phyloP scores from a whole-genome alignment of 495 filamentous ascomycete genomes.

The Xylaria grammica region DNA sequence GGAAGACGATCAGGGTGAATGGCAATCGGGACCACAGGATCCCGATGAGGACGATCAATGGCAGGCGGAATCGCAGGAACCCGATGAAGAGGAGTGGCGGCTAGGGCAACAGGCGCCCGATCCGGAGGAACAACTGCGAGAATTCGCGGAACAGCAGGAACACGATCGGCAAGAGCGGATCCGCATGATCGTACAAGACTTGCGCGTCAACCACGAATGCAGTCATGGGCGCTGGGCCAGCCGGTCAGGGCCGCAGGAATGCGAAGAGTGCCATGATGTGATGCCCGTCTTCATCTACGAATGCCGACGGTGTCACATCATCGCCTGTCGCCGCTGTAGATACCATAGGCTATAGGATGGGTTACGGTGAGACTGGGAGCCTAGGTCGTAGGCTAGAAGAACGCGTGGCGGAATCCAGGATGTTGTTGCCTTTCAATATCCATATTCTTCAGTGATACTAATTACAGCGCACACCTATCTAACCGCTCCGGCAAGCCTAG shows the following conservation, averaged over 20 bases:
- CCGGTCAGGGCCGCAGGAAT: constrained; percentile 19
- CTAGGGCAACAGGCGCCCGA: not conserved
- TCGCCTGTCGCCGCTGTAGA: constrained; percentile 36
- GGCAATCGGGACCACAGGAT: too few species aligned
- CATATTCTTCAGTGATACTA: too few species aligned
- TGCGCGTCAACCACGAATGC: constrained; percentile 32
- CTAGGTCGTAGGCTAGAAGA: too few species aligned
- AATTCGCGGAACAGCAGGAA: not conserved
- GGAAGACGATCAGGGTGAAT: too few species aligned
- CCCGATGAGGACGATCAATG: too few species aligned
- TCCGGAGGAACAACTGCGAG: not conserved
- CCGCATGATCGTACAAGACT: not conserved
- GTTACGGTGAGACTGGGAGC: too few species aligned
- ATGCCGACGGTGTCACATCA: constrained; percentile 34
- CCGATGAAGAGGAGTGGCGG: too few species aligned
- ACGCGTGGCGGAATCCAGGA: too few species aligned
- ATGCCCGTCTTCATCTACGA: constrained; percentile 39
- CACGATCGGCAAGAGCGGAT: not conserved
- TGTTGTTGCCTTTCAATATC: too few species aligned
- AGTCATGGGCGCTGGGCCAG: constrained; percentile 30
- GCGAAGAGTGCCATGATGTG: constrained; percentile 36
- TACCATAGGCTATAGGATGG: constrained; percentile 34
- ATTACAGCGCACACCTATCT: too few species aligned
- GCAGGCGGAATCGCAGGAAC: too few species aligned
- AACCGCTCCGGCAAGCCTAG: too few species aligned